Evolutionary conservation across 179 eudicot species (phyloP), one percentile per base, ranked within the genome.

Genomic region (Silene coronaria): DNA sequence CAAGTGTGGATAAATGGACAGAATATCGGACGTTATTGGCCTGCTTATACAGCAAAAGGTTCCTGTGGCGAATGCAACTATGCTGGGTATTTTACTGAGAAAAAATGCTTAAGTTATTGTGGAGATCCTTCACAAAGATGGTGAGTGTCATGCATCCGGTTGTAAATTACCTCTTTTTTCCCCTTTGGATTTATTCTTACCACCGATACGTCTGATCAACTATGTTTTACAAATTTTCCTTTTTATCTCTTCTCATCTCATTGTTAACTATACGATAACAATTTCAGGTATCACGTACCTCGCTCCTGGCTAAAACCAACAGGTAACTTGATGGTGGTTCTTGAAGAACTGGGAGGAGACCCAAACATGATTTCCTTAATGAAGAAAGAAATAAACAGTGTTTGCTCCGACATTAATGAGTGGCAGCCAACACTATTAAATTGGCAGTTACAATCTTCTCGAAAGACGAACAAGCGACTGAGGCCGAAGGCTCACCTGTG

Each of bases 91-190:
- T 96, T 78, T 71, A 71, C 79, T 6, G 97, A 96, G 84, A 96
- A 89, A 74, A 96, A 96, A 83, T 96, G 99, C 88, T 87, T 87
- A 62, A 88, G 82, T 62, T 91, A 87, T 57, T 96, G 97, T 72
- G 97, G 97, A 38, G 89, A 90, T 80, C 89, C 97, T 70, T 94
- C 98, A 16, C 98, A 94, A 81, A 89, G 96, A 93, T 93, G 98
- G 98, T 91, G 76, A 81, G 83, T 64, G 21, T 53, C 46, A 48
- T 55, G 1, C n/a, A n/a, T n/a, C n/a, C n/a, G n/a, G n/a, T n/a
- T n/a, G n/a, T n/a, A n/a, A n/a, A 17, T 21, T 60, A 3, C 1
- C 5, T 8, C 23, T 23, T 60, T 60, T 59, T 59, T 8, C 9
- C 3, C 4, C 3, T n/a, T 2, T 48, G n/a, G n/a, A n/a, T n/a